Conservation (phyloP, 148 eudicot genomes). For the Mesembryanthemum crystallinum region DNA sequence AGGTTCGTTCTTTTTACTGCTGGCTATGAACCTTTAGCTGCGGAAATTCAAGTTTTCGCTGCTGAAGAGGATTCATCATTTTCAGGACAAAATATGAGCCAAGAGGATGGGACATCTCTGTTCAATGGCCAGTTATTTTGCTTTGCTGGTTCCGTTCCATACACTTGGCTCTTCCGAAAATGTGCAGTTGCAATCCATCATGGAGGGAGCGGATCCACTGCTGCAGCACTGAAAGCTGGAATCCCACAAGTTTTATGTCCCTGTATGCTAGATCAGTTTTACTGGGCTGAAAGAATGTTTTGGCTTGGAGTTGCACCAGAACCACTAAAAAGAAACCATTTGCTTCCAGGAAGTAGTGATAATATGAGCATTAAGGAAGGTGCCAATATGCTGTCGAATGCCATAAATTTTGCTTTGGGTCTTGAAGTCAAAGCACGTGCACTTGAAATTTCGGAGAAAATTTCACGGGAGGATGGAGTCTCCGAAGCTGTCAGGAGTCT, state of each 20-base stretch:
- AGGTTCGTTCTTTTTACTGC: constrained; percentile 73
- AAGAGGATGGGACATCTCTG: constrained; percentile 42
- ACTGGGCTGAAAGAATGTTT: constrained; percentile 97
- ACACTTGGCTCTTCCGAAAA: constrained; percentile 78
- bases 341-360: constrained; percentile 61
- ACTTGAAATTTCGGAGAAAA: constrained; percentile 47
- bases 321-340: constrained; percentile 52
- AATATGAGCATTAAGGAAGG: constrained; percentile 47
- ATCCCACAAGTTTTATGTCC: constrained; percentile 89
- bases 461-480: constrained; percentile 67
- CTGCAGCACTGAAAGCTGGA: constrained; percentile 90
- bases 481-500: constrained; percentile 50
- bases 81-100: constrained; percentile 31
- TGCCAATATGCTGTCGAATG: constrained; percentile 44
- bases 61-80: constrained; percentile 35
- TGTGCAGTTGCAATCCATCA: constrained; percentile 88
- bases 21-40: constrained; percentile 70
- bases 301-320: constrained; percentile 95
- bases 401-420: constrained; percentile 55
- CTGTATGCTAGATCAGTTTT: constrained; percentile 87
- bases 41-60: constrained; percentile 44
- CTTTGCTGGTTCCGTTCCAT: constrained; percentile 80
- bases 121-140: constrained; percentile 64
- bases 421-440: constrained; percentile 57
- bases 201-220: constrained; percentile 98